Evolutionary conservation across 352 stramenopile genomes (phyloP), one percentile per base, ranked within the genome.

Genomic region (Phytophthora megakarya): DNA sequence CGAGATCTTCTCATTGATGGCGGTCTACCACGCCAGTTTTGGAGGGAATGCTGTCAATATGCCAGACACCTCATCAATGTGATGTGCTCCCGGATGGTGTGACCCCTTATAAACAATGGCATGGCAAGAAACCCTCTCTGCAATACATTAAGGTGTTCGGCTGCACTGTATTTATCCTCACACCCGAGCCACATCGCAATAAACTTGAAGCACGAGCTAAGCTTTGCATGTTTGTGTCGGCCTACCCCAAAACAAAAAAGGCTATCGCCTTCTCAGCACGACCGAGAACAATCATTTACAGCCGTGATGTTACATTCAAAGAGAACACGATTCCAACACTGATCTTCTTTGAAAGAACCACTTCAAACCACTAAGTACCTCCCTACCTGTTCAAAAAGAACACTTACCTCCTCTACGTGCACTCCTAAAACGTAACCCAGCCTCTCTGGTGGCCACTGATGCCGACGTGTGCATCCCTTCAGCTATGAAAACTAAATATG

Each of bases 221-320:
- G 12, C 32, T 35, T 18, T 62, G 44, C 52, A 63, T 63, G 47
- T 61, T 49, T 32, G n/a, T n/a, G n/a, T 70, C 1, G 47, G 61
- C 0, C 23, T 65, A 22, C 61, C 39, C 5, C 25, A 30, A 26
- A 65, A 65, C 30, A 65, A 70, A 55, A 61, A 52, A 26, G 40
- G 61, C 7, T 65, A 61, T 18, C 42, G 46, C n/a, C 40, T 61
- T 10, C 38, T 65, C 4, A 43, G 40, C 23, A 70, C 54, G 8
- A 43, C 32, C 2, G 47, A 55, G 16, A 70, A 70, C 16, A 21
- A 55, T 60, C 7, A 46, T 61, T 16, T 70, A 68, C 33, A 70
- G 39, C 46, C 25, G 53, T 45, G 18, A 45, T 18, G 43, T 50
- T 3, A 37, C 23, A 1, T 50, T 50, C 6, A 38, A 50, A 25